Base-by-base conservation (phyloP, 441 rosid species). In the Aquilaria agallochum region DNA sequence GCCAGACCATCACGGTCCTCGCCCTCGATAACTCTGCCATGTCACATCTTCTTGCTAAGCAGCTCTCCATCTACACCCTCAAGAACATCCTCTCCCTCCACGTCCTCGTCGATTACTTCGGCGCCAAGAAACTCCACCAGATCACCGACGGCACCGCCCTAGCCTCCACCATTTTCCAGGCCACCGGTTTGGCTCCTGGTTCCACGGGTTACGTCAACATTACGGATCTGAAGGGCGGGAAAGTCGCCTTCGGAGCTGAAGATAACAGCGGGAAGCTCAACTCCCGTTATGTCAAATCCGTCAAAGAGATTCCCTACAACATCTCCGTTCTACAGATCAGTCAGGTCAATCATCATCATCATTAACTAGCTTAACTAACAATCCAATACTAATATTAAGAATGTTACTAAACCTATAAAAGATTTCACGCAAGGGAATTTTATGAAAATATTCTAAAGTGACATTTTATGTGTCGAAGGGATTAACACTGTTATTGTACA, bases 41-140 rank as follows among this genome's bases (percentile, higher is more conserved):
- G 87, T 55, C 60, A 8, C 61, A 55, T 4, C 56, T 79, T 11
- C 78, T 78, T 57, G 66, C 81, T 1, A 84, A 74, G 63, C 76
- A 78, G 55, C 72, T 68, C 62, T 63, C 90, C 2, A 53, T 86
- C 59, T 65, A 65, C 74, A 74, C 89, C 53, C 36, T 86, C 62
- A 86, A 83, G 56, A 83, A 83, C 77, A 57, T 83, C 49, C 83
- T 86, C 62, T 83, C 89, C 57, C 80, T 79, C 55, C 89, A 81
- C 67, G 74, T 86, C 68, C 79, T 86, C 33, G 70, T 86, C 44
- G 92, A 86, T 64, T 86, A 83, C 80, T 86, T 83, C 48, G 92
- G 83, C 27, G 56, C 85, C 62, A 79, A 80, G 75, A 83, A 86
- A 70, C 82, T 86, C 49, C 86, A 81, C 73, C 84, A 83, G 72